A percentile compares a stretch with the other conserved stretches of the same genome.
These are phyloP conservation scores for Peronosclerospora sorghi DNA, from an alignment of 352 stramenopile genomes.

Conservation along the genomic window DNA sequence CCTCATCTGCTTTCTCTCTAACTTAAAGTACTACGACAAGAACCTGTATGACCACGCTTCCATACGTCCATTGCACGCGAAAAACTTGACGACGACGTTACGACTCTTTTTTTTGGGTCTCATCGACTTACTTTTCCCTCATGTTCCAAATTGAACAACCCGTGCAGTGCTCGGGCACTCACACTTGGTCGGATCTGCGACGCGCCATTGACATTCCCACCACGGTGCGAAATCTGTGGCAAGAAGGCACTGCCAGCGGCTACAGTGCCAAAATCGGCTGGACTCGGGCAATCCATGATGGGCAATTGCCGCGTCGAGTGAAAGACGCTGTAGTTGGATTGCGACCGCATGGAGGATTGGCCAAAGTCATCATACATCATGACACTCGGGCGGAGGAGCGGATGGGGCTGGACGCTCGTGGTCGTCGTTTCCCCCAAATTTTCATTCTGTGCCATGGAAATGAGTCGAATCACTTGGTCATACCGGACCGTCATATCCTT, in stretches of 20 bases:
- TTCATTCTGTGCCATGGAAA: slow-evolving; percentile 15
- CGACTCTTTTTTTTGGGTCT: too few species aligned
- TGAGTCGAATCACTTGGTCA: slow-evolving; percentile 29
- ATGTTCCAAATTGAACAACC: slow-evolving; percentile 16
- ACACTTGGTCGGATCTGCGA: slow-evolving; percentile 1
- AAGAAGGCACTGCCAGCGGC: neutral
- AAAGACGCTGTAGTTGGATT: slow-evolving; percentile 21
- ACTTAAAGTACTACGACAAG: too few species aligned
- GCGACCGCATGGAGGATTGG: slow-evolving; percentile 14
- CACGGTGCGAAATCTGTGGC: slow-evolving; percentile 1
- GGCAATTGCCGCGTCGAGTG: slow-evolving; percentile 8
- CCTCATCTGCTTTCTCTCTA: too few species aligned
- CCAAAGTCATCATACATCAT: slow-evolving; percentile 12
- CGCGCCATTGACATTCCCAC: neutral
- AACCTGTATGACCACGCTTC: too few species aligned
- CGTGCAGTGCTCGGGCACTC: slow-evolving; percentile 13
- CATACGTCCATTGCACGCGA: too few species aligned
- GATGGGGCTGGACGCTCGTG: neutral
- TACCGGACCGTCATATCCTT: slow-evolving; percentile 32
- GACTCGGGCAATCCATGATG: slow-evolving; percentile 6
- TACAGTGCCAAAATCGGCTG: neutral
- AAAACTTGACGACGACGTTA: too few species aligned
- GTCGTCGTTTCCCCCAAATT: too few species aligned
- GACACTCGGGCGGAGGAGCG: slow-evolving; percentile 13
- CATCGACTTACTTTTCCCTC: too few species aligned